Evolutionary conservation across 2,329 filamentous ascomycete genomes (phyloP).

Genomic region (Clonostachys chloroleuca): DNA sequence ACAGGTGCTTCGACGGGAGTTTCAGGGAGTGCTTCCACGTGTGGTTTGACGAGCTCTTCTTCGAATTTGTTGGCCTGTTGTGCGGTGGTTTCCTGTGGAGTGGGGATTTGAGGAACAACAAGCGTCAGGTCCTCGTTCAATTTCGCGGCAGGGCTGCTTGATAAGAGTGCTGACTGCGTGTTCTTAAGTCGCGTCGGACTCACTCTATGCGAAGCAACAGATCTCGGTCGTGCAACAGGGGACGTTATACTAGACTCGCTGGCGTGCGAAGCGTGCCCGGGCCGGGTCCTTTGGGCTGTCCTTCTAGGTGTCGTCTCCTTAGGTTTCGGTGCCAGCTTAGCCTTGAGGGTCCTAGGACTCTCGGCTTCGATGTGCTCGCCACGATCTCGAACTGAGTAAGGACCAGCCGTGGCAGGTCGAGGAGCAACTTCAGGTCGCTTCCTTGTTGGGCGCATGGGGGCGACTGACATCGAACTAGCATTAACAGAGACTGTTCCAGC

Average conservation of each 20-base stretch:
- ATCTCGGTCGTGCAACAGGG: conserved; percentile 27
- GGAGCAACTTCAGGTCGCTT: conserved; percentile 53
- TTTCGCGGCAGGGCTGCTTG: conserved; percentile 34
- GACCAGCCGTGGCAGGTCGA: conserved; percentile 60
- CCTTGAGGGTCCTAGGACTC: conserved; percentile 35
- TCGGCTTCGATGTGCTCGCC: conserved; percentile 19
- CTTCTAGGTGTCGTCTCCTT: conserved; percentile 48
- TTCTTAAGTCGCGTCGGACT: conserved; percentile 34
- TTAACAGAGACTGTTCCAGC: conserved; percentile 33
- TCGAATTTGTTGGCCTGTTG: neutral
- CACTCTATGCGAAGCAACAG: conserved; percentile 30
- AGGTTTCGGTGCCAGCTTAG: conserved; percentile 7
- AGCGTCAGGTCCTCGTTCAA: conserved; percentile 50
- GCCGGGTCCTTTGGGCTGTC: conserved; percentile 37
- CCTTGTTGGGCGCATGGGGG: conserved; percentile 57
- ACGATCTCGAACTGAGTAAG: conserved; percentile 58
- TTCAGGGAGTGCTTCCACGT: conserved; percentile 3
- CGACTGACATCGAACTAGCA: conserved; percentile 56
- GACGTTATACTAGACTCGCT: conserved; percentile 47
- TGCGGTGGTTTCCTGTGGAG: conserved; percentile 5
- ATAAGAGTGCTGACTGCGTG: conserved; percentile 16
- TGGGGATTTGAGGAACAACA: conserved; percentile 38
- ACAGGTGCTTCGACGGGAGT: conserved; percentile 16
- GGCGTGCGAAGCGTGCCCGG: conserved; percentile 40
- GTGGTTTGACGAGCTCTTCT: neutral